Percentiles rank a stretch among this genome's conserved stretches.
Evolutionary conservation across 176 grass and related monocot species (phyloP).

Genomic region (Canna indica): DNA sequence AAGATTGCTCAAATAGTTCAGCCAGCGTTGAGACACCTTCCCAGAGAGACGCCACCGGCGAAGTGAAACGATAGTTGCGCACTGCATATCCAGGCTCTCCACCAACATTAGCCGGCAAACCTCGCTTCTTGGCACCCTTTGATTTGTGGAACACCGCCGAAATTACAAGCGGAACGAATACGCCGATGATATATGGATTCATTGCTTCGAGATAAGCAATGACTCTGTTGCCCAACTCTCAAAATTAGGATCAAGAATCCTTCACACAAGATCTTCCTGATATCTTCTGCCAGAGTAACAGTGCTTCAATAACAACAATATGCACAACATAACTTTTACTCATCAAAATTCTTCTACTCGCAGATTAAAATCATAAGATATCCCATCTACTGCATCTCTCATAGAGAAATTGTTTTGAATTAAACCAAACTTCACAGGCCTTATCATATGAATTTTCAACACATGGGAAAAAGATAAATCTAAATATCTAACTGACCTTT

Average conservation of each 20-base stretch:
- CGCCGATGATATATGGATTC: slow-evolving; percentile 63
- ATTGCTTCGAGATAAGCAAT: slow-evolving; percentile 24
- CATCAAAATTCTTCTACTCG: no score
- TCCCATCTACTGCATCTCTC: no score
- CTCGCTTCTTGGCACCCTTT: slow-evolving; percentile 57
- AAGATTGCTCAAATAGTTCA: slow-evolving; percentile 67
- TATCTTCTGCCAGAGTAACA: no score
- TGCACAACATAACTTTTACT: no score
- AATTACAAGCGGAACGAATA: slow-evolving; percentile 47
- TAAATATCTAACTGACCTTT: no score
- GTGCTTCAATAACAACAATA: no score
- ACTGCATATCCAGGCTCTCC: slow-evolving; percentile 51
- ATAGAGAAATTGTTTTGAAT: no score
- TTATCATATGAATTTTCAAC: no score
- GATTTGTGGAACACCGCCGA: slow-evolving; percentile 45
- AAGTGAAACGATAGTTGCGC: slow-evolving; percentile 48
- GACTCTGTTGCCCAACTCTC: background rate
- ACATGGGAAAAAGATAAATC: no score
- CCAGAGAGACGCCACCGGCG: slow-evolving; percentile 55
- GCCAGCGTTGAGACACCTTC: slow-evolving; percentile 73
- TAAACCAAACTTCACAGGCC: no score
- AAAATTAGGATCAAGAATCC: background rate
- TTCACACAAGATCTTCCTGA: no score
- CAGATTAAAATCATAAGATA: no score
- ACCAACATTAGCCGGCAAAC: slow-evolving; percentile 41